These are phyloP conservation scores for Lyophyllum semitale DNA, from an alignment of 768 basidiomycete genomes.

Conservation along the genomic window DNA sequence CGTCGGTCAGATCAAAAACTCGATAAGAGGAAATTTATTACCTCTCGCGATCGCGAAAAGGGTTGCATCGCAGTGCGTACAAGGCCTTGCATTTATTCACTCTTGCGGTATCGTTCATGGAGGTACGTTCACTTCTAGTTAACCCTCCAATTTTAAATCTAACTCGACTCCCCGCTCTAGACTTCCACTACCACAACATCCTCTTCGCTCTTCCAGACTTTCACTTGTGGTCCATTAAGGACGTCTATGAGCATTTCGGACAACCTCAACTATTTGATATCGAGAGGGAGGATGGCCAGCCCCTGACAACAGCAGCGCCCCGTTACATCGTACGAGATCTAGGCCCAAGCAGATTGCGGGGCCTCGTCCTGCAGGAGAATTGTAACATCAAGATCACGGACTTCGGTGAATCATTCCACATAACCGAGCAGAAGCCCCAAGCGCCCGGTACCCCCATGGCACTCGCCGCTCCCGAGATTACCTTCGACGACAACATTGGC, in stretches of 20 bases:
- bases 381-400: conserved; percentile 9
- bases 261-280: neutral
- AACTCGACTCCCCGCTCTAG: neutral
- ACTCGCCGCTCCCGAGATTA: conserved; percentile 5
- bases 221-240: conserved; percentile 5
- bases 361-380: conserved; percentile 1
- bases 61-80: conserved; percentile 52
- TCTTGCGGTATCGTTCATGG: conserved; percentile 69
- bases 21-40: conserved; percentile 43
- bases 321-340: neutral
- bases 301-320: neutral
- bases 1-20: conserved; percentile 55
- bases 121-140: conserved; percentile 43
- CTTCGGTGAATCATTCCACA: conserved; percentile 9
- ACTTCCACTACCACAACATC: conserved; percentile 1
- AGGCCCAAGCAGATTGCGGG: neutral
- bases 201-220: conserved; percentile 1
- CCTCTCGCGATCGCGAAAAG: conserved; percentile 50
- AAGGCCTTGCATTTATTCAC: conserved; percentile 57
- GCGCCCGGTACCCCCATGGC: neutral
- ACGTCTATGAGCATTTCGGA: conserved; percentile 5
- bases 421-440: neutral
- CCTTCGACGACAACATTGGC: neutral
- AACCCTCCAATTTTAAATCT: conserved; percentile 21
- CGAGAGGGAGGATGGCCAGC: conserved; percentile 2